phyloP scores from a whole-genome alignment of 176 grass and related monocot genomes.

The Triticum aestivum region IWGSC_CS_RefSeq_v2.1 NC_057812.1:129651750-129652249 shows the following conservation, averaged over 20 bases:
- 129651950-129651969: neutral
- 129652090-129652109: too few species aligned
- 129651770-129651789: neutral
- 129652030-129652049: neutral
- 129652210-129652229: too few species aligned
- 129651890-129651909: neutral
- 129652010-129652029: neutral
- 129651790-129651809: neutral
- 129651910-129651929: neutral
- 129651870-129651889: neutral
- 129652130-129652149: too few species aligned
- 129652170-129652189: too few species aligned
- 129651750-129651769: neutral
- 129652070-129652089: neutral
- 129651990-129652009: neutral
- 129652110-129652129: too few species aligned
- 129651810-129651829: neutral
- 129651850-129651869: neutral
- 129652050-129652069: neutral
- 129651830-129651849: neutral
- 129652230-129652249: too few species aligned
- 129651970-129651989: neutral
- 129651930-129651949: neutral
- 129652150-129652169: too few species aligned
- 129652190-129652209: too few species aligned